Percentiles rank a stretch among this genome's conserved stretches.
These are phyloP conservation scores for Hypoxylon subgilvum DNA, from an alignment of 495 filamentous ascomycete species.

Conservation along the genomic window DNA sequence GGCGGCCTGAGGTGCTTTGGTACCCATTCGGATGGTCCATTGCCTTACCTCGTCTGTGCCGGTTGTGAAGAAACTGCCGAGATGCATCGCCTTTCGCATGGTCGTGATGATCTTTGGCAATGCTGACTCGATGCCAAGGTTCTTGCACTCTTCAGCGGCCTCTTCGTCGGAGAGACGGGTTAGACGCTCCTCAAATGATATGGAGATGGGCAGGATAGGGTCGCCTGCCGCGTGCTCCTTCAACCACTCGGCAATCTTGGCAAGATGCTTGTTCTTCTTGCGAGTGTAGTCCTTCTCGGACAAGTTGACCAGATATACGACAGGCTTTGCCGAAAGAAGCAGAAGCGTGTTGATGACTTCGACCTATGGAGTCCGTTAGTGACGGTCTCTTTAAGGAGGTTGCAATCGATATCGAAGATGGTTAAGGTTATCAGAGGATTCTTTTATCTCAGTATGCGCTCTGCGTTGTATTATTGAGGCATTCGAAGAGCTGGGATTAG, in stretches of 20 bases:
- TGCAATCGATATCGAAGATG: slow-evolving; percentile 42
- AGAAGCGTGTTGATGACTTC: slow-evolving; percentile 97
- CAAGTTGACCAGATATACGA: slow-evolving; percentile 96
- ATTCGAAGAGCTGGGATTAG: slow-evolving; percentile 99
- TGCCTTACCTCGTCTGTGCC: slow-evolving; percentile 96
- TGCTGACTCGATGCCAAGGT: slow-evolving; percentile 80
- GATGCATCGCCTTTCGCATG: slow-evolving; percentile 89
- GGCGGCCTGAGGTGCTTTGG: slow-evolving; percentile 94
- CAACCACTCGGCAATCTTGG: slow-evolving; percentile 91
- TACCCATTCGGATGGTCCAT: slow-evolving; percentile 96
- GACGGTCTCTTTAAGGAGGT: slow-evolving; percentile 27
- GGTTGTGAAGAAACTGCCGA: slow-evolving; percentile 96
- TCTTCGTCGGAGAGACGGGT: slow-evolving; percentile 79
- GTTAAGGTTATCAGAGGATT: slow-evolving; percentile 60
- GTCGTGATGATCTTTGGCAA: slow-evolving; percentile 92
- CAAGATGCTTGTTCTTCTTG: slow-evolving; percentile 98
- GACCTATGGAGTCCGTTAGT: slow-evolving; percentile 65
- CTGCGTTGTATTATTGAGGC: slow-evolving; percentile 71
- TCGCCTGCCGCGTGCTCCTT: slow-evolving; percentile 86
- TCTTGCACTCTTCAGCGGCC: slow-evolving; percentile 87
- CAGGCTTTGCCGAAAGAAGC: slow-evolving; percentile 94
- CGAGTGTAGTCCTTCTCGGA: slow-evolving; percentile 97
- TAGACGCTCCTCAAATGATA: slow-evolving; percentile 90
- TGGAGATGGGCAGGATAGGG: slow-evolving; percentile 89
- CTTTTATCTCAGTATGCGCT: slow-evolving; percentile 82